Base-by-base conservation (phyloP, 2,329 filamentous ascomycete genomes). In the Calycina herbarum region DNA sequence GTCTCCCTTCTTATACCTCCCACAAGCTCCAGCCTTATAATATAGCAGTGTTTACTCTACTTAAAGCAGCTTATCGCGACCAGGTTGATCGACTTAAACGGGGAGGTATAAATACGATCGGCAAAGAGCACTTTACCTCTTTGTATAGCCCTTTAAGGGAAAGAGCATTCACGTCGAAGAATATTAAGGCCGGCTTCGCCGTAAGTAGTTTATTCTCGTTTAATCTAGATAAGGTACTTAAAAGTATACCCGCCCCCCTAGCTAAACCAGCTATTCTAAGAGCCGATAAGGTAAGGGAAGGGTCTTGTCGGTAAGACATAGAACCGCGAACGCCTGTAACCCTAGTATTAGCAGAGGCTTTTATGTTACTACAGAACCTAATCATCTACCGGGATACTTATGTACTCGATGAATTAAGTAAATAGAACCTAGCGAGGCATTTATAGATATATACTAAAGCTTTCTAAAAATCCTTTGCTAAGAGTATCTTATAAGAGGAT, bases 141-240 rank as follows among this genome's bases (percentile, higher is more conserved):
- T 33, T 73, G 8, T 33, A 33, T 4, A 33, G 31, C 31, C 58
- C 59, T 15, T 35, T 57, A 17, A 66, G 57, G 57, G 27, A 63
- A 63, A 15, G 0, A 66, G 64, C 42, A 24, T 66, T 66, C 17
- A 66, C 61, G 64, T 61, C 57, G 0, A 73, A 67, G 67, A 78
- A 77, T 62, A 77, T 77, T 58, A 67, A 62, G 24, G 65, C 74
- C 27, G 72, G 68, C 2, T 77, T 64, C 67, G 66, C 70, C 61
- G 72, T 61, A 59, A 57, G 65, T 59, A 51, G 65, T 63, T 29
- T 65, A 38, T 67, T 67, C 45, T 64, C 59, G 13, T 76, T 75
- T 58, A 75, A 76, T 64, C 73, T 67, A 70, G 66, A 75, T n/a
- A 75, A 70, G 67, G 75, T 77, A 59, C 70, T 77, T 11, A 68